Evolutionary conservation across 371 early-diverging fungal species (phyloP).

Genomic region (Ordospora pajunii): DNA sequence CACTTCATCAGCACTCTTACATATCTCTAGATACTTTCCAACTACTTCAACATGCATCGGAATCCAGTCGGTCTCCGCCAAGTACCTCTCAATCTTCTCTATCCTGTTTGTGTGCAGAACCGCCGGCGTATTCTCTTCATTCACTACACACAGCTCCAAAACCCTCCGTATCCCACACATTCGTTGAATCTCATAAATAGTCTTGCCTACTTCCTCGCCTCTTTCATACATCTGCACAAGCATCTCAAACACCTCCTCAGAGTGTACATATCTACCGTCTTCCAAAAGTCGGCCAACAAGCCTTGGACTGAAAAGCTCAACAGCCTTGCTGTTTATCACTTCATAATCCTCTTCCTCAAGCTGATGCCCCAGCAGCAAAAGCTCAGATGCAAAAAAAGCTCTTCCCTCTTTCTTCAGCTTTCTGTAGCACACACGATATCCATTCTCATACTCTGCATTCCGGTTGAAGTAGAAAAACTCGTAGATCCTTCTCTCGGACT

Average conservation of each 20-base stretch:
- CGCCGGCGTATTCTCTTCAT: background rate
- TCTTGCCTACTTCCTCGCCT: background rate
- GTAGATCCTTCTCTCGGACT: background rate
- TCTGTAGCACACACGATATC: background rate
- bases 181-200: slow-evolving; percentile 1
- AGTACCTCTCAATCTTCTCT: slow-evolving; percentile 1
- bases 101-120: background rate
- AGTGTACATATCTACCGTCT: background rate
- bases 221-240: background rate
- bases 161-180: background rate
- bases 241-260: background rate
- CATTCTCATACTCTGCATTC: background rate
- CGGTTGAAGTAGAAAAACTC: background rate
- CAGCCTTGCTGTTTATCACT: background rate
- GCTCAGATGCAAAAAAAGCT: background rate
- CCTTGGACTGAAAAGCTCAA: background rate
- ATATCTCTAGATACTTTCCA: background rate
- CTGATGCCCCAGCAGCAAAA: background rate
- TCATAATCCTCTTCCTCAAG: background rate
- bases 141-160: background rate
- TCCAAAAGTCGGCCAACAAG: background rate
- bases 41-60: background rate
- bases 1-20: background rate
- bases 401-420: background rate
- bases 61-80: background rate